These are phyloP conservation scores for Theobroma grandiflorum DNA, from an alignment of 441 rosid species.

Conservation along the genomic window DNA sequence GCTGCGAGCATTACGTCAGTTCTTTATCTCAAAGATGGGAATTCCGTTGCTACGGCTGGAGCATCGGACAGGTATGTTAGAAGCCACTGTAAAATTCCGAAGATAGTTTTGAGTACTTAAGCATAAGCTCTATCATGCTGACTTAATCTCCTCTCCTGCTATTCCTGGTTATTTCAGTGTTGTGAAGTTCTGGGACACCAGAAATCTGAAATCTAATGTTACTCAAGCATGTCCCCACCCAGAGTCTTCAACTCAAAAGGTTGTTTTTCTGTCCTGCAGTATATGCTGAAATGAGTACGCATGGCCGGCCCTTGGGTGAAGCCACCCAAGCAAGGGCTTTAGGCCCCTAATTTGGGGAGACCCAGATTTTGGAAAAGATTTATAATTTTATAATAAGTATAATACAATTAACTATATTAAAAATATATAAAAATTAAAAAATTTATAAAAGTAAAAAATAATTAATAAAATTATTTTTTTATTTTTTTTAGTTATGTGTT, in stretches of 20 bases:
- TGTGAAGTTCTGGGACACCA: constrained; percentile 88
- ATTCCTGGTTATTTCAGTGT: constrained; percentile 51
- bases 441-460: no score
- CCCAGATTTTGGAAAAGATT: no score
- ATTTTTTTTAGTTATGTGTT: no score
- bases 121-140: background rate
- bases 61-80: constrained; percentile 79
- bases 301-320: no score
- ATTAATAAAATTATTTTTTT: no score
- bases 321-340: no score
- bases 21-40: constrained; percentile 82
- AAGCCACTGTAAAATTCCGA: background rate
- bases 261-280: constrained; percentile 28
- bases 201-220: constrained; percentile 72
- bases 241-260: constrained; percentile 63
- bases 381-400: no score
- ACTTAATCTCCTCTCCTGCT: constrained; percentile 17
- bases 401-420: no score
- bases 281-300: background rate
- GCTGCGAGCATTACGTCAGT: constrained; percentile 89
- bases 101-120: constrained; percentile 23
- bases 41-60: constrained; percentile 86
- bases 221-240: constrained; percentile 69
- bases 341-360: no score
- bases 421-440: no score